Conservation (phyloP, 306 rosid genomes). For the Vigna angularis region DNA sequence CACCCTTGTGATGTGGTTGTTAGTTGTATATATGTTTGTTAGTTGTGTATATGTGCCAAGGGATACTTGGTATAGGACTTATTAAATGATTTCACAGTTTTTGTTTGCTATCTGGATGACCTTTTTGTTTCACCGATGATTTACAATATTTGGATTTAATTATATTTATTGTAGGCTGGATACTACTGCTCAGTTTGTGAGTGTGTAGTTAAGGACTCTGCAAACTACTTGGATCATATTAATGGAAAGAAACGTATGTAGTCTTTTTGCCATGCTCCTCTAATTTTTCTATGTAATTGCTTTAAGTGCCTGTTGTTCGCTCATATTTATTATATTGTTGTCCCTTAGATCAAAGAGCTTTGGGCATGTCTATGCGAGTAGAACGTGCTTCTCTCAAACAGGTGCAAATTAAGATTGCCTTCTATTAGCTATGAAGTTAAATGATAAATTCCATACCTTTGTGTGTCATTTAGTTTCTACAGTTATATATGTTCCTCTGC, state of each 20-base stretch:
- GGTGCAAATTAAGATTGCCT: conserved; percentile 50
- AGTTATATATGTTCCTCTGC: conserved; percentile 18
- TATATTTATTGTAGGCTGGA: conserved; percentile 76
- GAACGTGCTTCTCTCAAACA: conserved; percentile 95
- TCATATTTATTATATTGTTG: conserved; percentile 35
- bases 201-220: conserved; percentile 99
- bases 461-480: conserved; percentile 27
- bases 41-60: background rate
- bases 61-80: background rate
- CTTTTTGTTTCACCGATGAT: conserved; percentile 29
- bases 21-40: background rate
- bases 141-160: conserved; percentile 23
- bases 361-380: conserved; percentile 99
- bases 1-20: conserved; percentile 1
- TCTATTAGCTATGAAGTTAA: conserved; percentile 8
- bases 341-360: conserved; percentile 86
- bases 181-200: conserved; percentile 95
- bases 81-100: background rate
- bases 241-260: conserved; percentile 98
- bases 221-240: conserved; percentile 97
- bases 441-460: conserved; percentile 13
- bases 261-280: conserved; percentile 24
- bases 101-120: conserved; percentile 21
- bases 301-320: conserved; percentile 25
- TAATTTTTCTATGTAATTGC: conserved; percentile 6